Conservation (phyloP, 2,329 filamentous ascomycete species). For the Cryphonectria nitschkei region DNA sequence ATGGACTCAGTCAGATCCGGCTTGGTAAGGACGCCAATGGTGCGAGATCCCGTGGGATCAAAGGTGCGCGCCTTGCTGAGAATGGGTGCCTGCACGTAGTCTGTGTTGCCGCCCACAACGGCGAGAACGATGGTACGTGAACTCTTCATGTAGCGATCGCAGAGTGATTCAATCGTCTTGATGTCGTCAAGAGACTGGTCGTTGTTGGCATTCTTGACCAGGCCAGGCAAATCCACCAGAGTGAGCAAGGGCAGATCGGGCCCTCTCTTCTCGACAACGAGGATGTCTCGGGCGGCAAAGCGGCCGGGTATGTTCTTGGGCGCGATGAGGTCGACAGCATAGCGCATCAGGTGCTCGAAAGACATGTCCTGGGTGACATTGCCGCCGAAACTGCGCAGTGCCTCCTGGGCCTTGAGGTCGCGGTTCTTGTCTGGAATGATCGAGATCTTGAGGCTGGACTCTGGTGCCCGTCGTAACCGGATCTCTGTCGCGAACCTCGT, state of each 20-base stretch:
- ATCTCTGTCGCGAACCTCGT: slow-evolving; percentile 66
- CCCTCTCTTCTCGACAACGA: slow-evolving; percentile 62
- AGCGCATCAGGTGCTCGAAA: slow-evolving; percentile 55
- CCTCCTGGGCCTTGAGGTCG: slow-evolving; percentile 50
- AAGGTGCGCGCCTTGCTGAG: slow-evolving; percentile 55
- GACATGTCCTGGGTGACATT: slow-evolving; percentile 48
- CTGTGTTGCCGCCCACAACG: slow-evolving; percentile 58
- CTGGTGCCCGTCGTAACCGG: slow-evolving; percentile 52
- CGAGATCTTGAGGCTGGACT: slow-evolving; percentile 51
- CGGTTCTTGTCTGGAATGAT: slow-evolving; percentile 59
- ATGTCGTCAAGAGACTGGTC: slow-evolving; percentile 58
- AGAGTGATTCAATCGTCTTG: slow-evolving; percentile 54
- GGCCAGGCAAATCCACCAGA: slow-evolving; percentile 63
- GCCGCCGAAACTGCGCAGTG: slow-evolving; percentile 53
- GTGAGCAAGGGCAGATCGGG: slow-evolving; percentile 63
- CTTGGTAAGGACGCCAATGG: slow-evolving; percentile 57
- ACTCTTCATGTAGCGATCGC: slow-evolving; percentile 60
- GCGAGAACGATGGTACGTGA: slow-evolving; percentile 59
- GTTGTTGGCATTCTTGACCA: slow-evolving; percentile 57
- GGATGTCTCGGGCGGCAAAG: slow-evolving; percentile 56
- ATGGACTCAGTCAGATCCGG: slow-evolving; percentile 57
- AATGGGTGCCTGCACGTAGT: slow-evolving; percentile 57
- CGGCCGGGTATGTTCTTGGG: slow-evolving; percentile 53
- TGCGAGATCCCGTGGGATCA: slow-evolving; percentile 52
- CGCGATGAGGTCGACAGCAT: slow-evolving; percentile 55